A percentile compares a stretch with the other conserved stretches of the same genome.
These are phyloP conservation scores for Cordyceps sp. DNA, from an alignment of 2,329 filamentous ascomycete species.

Conservation along the genomic window DNA sequence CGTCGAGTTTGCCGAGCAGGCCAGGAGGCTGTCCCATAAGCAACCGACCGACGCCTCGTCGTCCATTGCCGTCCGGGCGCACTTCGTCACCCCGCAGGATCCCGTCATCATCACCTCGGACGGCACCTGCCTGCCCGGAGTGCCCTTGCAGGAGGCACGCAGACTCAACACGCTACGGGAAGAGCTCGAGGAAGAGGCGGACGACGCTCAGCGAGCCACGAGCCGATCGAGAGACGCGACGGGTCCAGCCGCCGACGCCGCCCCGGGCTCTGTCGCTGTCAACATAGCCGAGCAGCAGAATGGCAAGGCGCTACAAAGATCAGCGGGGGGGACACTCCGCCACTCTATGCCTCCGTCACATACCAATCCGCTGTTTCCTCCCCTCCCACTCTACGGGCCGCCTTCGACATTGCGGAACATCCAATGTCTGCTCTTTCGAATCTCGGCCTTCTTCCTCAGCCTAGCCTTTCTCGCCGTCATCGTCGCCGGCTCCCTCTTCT, in stretches of 20 bases:
- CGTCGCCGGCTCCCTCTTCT: conserved; percentile 56
- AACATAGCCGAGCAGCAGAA: conserved; percentile 12
- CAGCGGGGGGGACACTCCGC: conserved; percentile 27
- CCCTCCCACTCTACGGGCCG: conserved; percentile 66
- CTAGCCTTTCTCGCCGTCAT: conserved; percentile 62
- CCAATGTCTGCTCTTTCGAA: conserved; percentile 48
- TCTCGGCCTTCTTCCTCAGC: conserved; percentile 59
- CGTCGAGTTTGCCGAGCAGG: conserved; percentile 43
- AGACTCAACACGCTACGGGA: no score
- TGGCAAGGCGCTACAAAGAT: conserved; percentile 21
- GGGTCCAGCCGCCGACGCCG: no score
- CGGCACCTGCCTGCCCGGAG: conserved; percentile 48
- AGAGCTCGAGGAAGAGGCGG: no score
- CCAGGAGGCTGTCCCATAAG: conserved; percentile 35
- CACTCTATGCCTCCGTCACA: conserved; percentile 43
- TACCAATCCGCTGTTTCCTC: conserved; percentile 72
- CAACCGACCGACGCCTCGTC: conserved; percentile 11
- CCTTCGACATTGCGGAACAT: conserved; percentile 47
- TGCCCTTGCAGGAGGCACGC: conserved; percentile 52
- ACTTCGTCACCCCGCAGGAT: conserved; percentile 52
- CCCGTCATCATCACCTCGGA: conserved; percentile 53
- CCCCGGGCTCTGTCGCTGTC: no score
- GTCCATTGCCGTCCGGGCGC: conserved; percentile 42
- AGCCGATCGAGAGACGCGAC: no score
- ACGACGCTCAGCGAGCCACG: no score